Conservation (phyloP, 176 grass and related monocot species). For the Luzula sylvatica region DNA sequence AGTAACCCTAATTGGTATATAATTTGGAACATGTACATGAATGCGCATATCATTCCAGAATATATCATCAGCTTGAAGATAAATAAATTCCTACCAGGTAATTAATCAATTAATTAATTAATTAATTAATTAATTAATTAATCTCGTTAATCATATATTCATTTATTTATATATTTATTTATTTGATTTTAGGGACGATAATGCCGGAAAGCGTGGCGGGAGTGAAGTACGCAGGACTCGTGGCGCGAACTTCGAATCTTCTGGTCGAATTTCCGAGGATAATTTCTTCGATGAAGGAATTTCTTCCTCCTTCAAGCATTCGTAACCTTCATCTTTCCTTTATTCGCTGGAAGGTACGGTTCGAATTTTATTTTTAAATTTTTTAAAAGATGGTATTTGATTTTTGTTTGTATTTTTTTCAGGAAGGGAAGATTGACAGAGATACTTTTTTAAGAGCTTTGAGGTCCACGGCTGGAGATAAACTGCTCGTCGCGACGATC, state of each 20-base stretch:
- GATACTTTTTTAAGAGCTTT: conserved; percentile 51
- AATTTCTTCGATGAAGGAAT: conserved; percentile 37
- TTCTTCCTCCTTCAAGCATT: conserved; percentile 24
- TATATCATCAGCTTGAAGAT: conserved; percentile 76
- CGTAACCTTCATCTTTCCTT: conserved; percentile 28
- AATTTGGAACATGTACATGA: conserved; percentile 68
- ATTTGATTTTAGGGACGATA: conserved; percentile 27
- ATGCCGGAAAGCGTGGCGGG: conserved; percentile 4
- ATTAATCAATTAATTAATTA: no score
- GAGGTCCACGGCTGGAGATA: conserved; percentile 42
- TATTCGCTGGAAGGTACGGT: conserved; percentile 50
- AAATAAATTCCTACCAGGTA: no score
- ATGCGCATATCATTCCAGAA: conserved; percentile 67
- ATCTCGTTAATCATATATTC: no score
- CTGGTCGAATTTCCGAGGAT: conserved; percentile 34
- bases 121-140: no score
- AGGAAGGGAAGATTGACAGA: conserved; percentile 67
- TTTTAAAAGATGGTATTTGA: neutral
- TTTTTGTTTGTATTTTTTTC: conserved; percentile 17
- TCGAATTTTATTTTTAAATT: neutral
- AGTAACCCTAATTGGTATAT: conserved; percentile 64
- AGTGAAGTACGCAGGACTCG: conserved; percentile 22
- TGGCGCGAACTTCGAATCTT: conserved; percentile 17
- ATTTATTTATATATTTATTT: no score
- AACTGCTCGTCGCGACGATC: conserved; percentile 38